Evolutionary conservation across 176 grass and related monocot genomes (phyloP).

Genomic region (Oryza coarctata): DNA sequence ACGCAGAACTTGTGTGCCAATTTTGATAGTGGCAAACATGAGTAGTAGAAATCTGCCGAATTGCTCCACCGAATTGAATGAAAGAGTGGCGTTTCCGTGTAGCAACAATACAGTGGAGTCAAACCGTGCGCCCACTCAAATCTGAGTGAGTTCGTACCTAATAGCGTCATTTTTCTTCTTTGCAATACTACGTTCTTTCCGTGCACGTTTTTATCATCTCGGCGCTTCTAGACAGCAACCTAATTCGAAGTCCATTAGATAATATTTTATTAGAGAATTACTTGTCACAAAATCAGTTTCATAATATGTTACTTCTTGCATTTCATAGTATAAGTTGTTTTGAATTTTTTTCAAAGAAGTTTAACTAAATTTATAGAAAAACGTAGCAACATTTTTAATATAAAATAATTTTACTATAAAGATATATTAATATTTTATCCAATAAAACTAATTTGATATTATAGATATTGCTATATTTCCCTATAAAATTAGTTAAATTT

Average conservation of each 20-base stretch:
- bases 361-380: too few relatives aligned
- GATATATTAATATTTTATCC: too few relatives aligned
- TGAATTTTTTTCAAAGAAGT: too few relatives aligned
- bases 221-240: not conserved
- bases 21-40: not conserved
- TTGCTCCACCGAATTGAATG: not conserved
- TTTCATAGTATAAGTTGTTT: too few relatives aligned
- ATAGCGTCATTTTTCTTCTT: not conserved
- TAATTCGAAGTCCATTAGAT: not conserved
- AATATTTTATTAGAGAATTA: not conserved
- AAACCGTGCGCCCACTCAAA: not conserved
- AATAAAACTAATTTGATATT: too few relatives aligned
- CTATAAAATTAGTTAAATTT: too few relatives aligned
- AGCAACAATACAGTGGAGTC: not conserved
- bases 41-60: slow-evolving; percentile 3
- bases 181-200: not conserved
- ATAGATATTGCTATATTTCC: too few relatives aligned
- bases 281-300: not conserved
- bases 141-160: slow-evolving; percentile 12
- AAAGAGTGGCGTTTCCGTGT: not conserved
- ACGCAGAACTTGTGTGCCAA: not conserved
- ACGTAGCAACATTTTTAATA: too few relatives aligned
- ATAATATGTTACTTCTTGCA: too few relatives aligned
- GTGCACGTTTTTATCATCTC: not conserved
- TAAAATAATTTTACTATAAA: too few relatives aligned